These are phyloP conservation scores for Craspedostauros australis DNA, from an alignment of 108 stramenopile species.

Conservation along the genomic window DNA sequence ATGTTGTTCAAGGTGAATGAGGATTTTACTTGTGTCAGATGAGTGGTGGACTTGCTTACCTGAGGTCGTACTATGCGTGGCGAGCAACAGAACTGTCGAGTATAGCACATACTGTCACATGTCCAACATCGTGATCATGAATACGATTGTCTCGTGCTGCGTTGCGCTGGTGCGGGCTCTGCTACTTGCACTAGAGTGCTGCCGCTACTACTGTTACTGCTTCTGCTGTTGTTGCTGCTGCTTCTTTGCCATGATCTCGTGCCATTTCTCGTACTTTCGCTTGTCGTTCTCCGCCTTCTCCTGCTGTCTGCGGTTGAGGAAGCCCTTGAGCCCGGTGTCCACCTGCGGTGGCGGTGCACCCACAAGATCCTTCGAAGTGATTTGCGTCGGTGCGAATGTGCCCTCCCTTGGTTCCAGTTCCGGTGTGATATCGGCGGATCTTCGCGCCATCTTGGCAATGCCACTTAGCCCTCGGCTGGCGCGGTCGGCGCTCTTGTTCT, in stretches of 20 bases:
- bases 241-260: constrained; percentile 85
- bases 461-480: constrained; percentile 60
- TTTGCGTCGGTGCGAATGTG: constrained; percentile 32
- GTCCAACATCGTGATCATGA: too few relatives aligned
- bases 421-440: constrained; percentile 45
- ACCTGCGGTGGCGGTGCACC: constrained; percentile 56
- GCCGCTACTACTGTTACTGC: not conserved
- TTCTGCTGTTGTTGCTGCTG: constrained; percentile 59
- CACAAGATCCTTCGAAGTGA: constrained; percentile 82
- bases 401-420: constrained; percentile 47
- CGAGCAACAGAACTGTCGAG: too few relatives aligned
- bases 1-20: too few relatives aligned
- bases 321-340: constrained; percentile 53
- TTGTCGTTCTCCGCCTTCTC: constrained; percentile 76
- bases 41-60: too few relatives aligned
- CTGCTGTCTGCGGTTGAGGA: constrained; percentile 71
- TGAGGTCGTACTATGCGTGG: too few relatives aligned
- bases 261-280: constrained; percentile 85
- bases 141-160: too few relatives aligned
- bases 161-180: too few relatives aligned
- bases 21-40: too few relatives aligned
- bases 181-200: too few relatives aligned
- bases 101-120: too few relatives aligned
- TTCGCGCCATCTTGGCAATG: constrained; percentile 38
- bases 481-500: constrained; percentile 32